Evolutionary conservation across 2,329 filamentous ascomycete species (phyloP).

Genomic region (Ophiostoma novo-ulmi): DNA sequence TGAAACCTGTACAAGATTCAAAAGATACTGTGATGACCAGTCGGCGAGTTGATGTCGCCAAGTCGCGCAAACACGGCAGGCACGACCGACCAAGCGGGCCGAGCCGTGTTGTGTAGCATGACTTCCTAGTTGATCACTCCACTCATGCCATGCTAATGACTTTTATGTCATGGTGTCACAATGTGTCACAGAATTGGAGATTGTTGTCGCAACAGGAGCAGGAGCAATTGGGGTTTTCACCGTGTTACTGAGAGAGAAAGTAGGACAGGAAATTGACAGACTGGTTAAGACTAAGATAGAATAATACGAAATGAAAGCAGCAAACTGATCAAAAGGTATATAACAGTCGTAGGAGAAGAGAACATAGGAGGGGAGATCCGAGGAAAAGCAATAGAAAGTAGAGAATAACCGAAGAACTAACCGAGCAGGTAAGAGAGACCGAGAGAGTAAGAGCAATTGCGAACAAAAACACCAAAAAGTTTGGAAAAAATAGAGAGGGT

Average conservation of each 20-base stretch:
- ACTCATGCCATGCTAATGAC: background rate
- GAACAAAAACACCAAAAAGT: background rate
- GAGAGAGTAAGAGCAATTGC: background rate
- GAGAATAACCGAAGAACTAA: background rate
- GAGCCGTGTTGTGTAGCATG: background rate
- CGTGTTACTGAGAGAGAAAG: background rate
- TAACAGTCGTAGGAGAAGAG: constrained; percentile 1
- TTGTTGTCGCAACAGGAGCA: background rate
- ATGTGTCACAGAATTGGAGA: background rate
- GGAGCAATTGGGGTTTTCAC: background rate
- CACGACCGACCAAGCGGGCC: background rate
- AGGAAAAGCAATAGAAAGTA: background rate
- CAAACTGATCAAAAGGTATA: constrained; percentile 16
- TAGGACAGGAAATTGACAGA: background rate
- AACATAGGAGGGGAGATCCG: constrained; percentile 10
- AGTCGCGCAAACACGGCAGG: background rate
- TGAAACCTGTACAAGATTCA: background rate
- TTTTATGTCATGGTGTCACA: background rate
- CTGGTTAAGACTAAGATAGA: background rate
- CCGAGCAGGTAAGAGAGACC: background rate
- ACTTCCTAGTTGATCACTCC: background rate
- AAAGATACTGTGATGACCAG: background rate
- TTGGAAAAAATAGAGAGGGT: background rate
- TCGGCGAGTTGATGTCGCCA: background rate
- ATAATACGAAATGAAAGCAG: background rate